phyloP scores from a whole-genome alignment of 148 eudicot genomes.

The Dysphania ambrosioides region DNA sequence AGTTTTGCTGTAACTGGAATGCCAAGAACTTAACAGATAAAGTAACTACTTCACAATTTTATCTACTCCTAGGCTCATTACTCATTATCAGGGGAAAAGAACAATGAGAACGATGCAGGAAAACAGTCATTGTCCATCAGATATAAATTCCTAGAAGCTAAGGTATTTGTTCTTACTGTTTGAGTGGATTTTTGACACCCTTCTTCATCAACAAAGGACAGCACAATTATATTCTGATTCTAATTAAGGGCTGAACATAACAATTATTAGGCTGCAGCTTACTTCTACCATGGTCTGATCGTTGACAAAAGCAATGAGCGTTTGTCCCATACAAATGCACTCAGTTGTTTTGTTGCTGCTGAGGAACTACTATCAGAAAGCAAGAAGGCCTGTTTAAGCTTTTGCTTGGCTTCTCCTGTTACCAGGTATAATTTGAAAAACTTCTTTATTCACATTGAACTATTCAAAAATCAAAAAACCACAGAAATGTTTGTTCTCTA shows the following conservation, averaged over 20 bases:
- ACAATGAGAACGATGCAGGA: conserved; percentile 36
- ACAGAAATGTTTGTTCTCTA: background rate
- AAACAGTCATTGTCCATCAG: conserved; percentile 69
- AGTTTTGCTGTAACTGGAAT: background rate
- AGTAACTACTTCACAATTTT: too few relatives aligned
- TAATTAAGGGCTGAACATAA: background rate
- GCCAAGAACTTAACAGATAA: too few relatives aligned
- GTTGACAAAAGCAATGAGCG: conserved; percentile 77
- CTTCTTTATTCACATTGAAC: background rate
- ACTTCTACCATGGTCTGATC: conserved; percentile 80
- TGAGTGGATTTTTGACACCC: background rate
- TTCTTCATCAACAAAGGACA: background rate
- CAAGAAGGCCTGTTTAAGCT: conserved; percentile 78
- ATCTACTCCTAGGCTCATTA: conserved; percentile 50
- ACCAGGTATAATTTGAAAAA: conserved; percentile 46
- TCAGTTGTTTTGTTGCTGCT: conserved; percentile 72
- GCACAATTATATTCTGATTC: background rate
- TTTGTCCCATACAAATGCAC: conserved; percentile 56
- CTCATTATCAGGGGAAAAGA: conserved; percentile 46
- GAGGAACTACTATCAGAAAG: conserved; percentile 68
- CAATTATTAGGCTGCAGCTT: conserved; percentile 73
- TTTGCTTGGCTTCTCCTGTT: conserved; percentile 73
- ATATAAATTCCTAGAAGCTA: conserved; percentile 90
- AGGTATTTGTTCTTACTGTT: conserved; percentile 37
- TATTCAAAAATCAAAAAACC: background rate